Evolutionary conservation across 1,284 basidiomycete species (phyloP).

Genomic region (Gomphus bonarii): DNA sequence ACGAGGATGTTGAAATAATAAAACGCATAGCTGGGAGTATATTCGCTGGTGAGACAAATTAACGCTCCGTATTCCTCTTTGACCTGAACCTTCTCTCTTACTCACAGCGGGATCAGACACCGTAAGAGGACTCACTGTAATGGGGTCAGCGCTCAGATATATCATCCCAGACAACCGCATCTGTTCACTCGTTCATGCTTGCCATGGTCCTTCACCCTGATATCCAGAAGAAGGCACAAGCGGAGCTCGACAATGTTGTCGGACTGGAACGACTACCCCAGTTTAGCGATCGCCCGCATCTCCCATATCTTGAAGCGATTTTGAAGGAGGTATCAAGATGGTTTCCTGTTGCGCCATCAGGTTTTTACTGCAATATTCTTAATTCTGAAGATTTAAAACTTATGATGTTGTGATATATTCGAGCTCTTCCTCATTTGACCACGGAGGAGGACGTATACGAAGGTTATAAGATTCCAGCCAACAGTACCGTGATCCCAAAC

Average conservation of each 20-base stretch:
- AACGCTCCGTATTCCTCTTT: neutral
- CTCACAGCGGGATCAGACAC: neutral
- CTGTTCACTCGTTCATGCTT: neutral
- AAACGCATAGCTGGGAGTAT: constrained; percentile 5
- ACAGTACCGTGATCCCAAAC: neutral
- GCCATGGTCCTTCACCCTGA: neutral
- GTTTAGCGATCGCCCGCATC: neutral
- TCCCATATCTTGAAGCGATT: constrained; percentile 1
- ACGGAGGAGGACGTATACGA: neutral
- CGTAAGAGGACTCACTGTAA: neutral
- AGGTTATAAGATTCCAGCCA: neutral
- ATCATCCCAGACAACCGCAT: neutral
- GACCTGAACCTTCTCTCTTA: too few relatives aligned
- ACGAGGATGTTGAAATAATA: constrained; percentile 2
- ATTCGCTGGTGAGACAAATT: neutral
- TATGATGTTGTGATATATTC: neutral
- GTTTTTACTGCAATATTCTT: neutral
- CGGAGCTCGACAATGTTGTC: constrained; percentile 1
- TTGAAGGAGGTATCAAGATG: neutral
- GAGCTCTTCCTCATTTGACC: neutral
- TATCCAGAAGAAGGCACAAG: constrained; percentile 1
- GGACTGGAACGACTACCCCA: neutral
- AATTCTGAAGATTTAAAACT: neutral
- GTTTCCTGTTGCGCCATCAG: neutral
- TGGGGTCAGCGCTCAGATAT: neutral